Evolutionary conservation across 2,329 filamentous ascomycete genomes (phyloP), one percentile per base, ranked within the genome.

Genomic region (Aspergillus pseudotamarii): DNA sequence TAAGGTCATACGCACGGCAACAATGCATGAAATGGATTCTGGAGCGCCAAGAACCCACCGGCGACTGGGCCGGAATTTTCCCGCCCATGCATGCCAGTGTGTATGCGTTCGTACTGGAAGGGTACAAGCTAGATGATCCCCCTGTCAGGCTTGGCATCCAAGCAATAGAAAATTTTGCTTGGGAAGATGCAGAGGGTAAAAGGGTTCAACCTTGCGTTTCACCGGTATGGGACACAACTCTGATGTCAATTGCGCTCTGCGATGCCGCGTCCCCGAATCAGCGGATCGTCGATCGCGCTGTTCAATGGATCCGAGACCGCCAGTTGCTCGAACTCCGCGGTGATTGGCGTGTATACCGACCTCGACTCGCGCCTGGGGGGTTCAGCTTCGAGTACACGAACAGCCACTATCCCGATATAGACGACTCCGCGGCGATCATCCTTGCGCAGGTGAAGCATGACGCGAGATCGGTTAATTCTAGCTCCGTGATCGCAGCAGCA

Each of bases 141-240:
- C 63, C 64, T 3, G 63, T 78, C 3, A 55, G 50, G 0, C 58
- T 59, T 2, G 72, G 66, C 0, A 26, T 79, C 0, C 59, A 72
- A 32, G 73, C 72, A 0, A 38, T 78, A 1, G 74, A 77, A 32
- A 57, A 63, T 1, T 73, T 76, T 45, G 59, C 68, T 0, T 69
- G 64, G 65, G 32, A 68, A 5, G 73, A 76, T 38, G 51, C 68
- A 4, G 5, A 58, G 5, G 76, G 76, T 1, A 73, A 71, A 50
- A 54, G 74, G 16, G 56, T 78, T 28, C 74, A 76, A 58, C 34
- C 70, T 4, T 68, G 63, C 34, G 62, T 74, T 1, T 74, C 73
- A 0, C 73, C 76, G 0, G 69, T 77, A 1, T 76, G 77, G 75
- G 77, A 80, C 60, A 79, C 76, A 0, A 65, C 65, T 3, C 61